Evolutionary conservation across 352 stramenopile species (phyloP).

Genomic region (Blastocystis sp.): DNA sequence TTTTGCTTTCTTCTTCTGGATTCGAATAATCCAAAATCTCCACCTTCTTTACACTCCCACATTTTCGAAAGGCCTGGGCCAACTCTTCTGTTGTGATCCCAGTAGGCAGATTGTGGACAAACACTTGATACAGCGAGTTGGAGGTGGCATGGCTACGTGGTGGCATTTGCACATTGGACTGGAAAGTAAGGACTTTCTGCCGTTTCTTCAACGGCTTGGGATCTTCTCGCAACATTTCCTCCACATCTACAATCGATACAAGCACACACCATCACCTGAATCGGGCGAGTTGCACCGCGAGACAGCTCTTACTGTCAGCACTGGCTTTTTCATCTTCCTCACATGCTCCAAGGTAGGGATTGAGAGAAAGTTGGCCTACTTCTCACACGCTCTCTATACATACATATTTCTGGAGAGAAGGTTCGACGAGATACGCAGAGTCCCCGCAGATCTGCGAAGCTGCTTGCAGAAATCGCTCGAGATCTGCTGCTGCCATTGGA

Average conservation of each 20-base stretch:
- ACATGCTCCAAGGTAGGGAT: constrained; percentile 59
- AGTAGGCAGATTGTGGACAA: constrained; percentile 35
- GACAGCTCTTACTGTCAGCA: constrained; percentile 43
- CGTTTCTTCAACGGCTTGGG: constrained; percentile 18
- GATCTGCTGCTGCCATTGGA: not conserved
- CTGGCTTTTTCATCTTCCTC: constrained; percentile 51
- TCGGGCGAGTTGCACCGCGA: not conserved
- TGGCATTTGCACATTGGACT: not conserved
- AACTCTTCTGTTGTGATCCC: constrained; percentile 42
- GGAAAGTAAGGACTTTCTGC: constrained; percentile 21
- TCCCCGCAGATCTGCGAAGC: constrained; percentile 38
- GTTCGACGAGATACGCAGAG: constrained; percentile 46
- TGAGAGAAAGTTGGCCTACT: constrained; percentile 18
- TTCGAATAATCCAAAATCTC: constrained; percentile 56
- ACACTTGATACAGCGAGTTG: constrained; percentile 49
- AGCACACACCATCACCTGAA: not conserved
- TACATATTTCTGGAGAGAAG: constrained; percentile 50
- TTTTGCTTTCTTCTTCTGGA: constrained; percentile 20
- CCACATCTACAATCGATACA: not conserved
- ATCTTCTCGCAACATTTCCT: not conserved
- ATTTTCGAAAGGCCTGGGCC: constrained; percentile 24
- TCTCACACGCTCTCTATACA: not conserved
- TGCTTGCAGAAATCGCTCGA: not conserved
- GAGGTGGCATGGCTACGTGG: not conserved
- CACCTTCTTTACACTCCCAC: constrained; percentile 54